A percentile compares a stretch with the other conserved stretches of the same genome.
Conservation (phyloP, 306 rosid genomes). For the Rosa rugosa region DNA sequence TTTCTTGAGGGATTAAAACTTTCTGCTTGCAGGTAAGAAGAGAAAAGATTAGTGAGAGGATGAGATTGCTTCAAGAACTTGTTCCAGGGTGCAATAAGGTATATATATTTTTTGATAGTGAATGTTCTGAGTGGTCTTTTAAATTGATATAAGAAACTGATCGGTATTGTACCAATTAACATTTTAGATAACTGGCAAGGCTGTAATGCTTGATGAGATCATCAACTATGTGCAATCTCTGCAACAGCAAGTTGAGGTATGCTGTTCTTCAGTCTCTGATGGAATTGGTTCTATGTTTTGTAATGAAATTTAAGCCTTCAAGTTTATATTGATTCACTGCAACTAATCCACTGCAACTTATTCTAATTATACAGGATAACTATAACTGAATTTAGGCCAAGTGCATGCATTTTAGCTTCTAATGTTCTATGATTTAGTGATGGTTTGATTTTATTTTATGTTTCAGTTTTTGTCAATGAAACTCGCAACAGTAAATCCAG, state of each 20-base stretch:
- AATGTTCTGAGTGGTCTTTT: constrained; percentile 23
- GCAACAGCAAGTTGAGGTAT: constrained; percentile 99
- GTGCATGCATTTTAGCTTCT: background rate
- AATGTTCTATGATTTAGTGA: constrained; percentile 14
- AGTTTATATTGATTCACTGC: background rate
- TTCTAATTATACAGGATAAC: background rate
- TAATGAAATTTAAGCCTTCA: background rate
- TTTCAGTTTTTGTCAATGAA: constrained; percentile 97
- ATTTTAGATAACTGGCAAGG: constrained; percentile 91
- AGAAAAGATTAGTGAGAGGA: constrained; percentile 96
- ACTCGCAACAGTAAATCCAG: constrained; percentile 96
- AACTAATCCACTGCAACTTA: background rate
- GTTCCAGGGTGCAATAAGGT: constrained; percentile 99
- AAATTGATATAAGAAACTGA: constrained; percentile 9
- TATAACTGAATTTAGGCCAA: background rate
- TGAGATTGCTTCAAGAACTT: constrained; percentile 98
- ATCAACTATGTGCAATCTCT: constrained; percentile 96
- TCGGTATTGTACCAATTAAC: constrained; percentile 29
- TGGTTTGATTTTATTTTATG: constrained; percentile 6
- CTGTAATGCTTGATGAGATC: constrained; percentile 99
- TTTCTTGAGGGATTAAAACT: background rate
- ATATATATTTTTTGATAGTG: constrained; percentile 8
- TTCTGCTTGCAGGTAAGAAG: constrained; percentile 77
- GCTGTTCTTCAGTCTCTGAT: constrained; percentile 20
- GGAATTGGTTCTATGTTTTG: background rate